phyloP scores from a whole-genome alignment of 2,329 filamentous ascomycete genomes.

The Colletotrichum theobromicola region DNA sequence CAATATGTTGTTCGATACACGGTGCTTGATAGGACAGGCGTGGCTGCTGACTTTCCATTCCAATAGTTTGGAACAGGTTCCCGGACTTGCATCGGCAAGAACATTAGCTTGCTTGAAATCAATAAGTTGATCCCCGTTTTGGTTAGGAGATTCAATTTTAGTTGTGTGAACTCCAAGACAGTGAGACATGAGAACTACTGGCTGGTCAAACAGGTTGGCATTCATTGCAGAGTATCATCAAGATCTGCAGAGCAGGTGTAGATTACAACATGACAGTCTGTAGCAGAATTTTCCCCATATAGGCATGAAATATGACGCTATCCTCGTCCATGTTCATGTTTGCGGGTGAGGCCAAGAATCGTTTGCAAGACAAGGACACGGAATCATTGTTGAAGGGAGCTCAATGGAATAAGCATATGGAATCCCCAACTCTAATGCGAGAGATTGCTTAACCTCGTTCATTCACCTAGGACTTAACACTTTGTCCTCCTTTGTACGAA shows the following conservation, averaged over 20 bases:
- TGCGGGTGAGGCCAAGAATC: not conserved
- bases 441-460: not conserved
- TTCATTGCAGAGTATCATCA: not conserved
- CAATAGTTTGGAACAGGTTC: not conserved
- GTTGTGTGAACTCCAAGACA: not conserved
- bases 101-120: not conserved
- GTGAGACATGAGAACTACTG: not conserved
- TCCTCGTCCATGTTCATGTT: not conserved
- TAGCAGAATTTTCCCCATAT: not conserved
- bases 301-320: not conserved
- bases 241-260: not conserved
- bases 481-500: not conserved
- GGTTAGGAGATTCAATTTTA: not conserved
- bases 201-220: not conserved
- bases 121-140: not conserved
- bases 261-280: not conserved
- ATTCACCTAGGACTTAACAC: not conserved
- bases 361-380: no score
- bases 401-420: not conserved
- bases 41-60: not conserved
- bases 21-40: not conserved
- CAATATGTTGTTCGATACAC: not conserved
- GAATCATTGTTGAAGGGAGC: no score
- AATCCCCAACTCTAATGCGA: not conserved
- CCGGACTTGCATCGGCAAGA: not conserved